Percentiles rank a stretch among this genome's conserved stretches.
These are phyloP conservation scores for Dipodascopsis uninucleata DNA, from an alignment of 805 yeast species.

Conservation along the genomic window DNA sequence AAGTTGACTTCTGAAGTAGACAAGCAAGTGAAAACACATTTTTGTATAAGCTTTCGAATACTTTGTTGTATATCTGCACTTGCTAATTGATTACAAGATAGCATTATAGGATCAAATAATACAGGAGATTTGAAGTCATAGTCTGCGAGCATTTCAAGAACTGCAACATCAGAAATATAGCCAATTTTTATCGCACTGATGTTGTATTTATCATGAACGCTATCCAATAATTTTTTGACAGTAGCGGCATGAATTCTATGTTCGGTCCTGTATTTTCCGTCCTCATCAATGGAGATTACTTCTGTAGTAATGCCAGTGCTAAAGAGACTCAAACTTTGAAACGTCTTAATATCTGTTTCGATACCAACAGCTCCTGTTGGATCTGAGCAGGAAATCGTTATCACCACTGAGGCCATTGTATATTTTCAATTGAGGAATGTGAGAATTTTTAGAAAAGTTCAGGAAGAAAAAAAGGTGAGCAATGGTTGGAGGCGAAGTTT, in stretches of 20 bases:
- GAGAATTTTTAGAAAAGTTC: no score
- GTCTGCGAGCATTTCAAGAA: neutral
- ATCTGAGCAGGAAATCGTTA: neutral
- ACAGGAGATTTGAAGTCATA: neutral
- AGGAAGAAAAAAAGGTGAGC: no score
- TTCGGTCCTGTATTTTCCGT: neutral
- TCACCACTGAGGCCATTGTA: neutral
- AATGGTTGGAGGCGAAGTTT: no score
- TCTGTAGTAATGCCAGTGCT: neutral
- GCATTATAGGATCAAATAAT: neutral
- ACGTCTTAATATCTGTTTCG: neutral
- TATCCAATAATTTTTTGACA: neutral
- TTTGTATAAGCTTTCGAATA: neutral
- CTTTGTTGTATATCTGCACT: no score
- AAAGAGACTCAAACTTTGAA: conserved; percentile 1
- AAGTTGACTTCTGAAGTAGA: neutral
- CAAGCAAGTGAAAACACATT: neutral
- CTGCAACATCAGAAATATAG: neutral
- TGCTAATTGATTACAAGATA: neutral
- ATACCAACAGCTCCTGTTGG: neutral
- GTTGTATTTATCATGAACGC: neutral
- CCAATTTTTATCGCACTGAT: neutral
- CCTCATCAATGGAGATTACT: neutral
- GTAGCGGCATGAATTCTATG: neutral
- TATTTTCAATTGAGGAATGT: no score